Evolutionary conservation across 2,329 filamentous ascomycete species (phyloP), one percentile per base, ranked within the genome.

Genomic region (Fonsecaea pugnacius): DNA sequence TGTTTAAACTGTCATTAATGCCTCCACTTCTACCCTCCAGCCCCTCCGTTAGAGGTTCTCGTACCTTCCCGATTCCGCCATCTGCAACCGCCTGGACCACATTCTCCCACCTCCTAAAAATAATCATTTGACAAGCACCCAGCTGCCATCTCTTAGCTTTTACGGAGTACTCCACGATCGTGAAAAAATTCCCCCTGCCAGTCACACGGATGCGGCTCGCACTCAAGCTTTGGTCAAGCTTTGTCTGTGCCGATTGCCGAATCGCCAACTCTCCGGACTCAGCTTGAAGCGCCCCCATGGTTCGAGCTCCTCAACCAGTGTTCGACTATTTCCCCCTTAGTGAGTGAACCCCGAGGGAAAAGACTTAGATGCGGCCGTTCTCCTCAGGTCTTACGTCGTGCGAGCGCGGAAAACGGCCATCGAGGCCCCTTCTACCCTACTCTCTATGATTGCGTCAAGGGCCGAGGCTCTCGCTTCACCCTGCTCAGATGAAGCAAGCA

Each of bases 221-320:
- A 46, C 32, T 16, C 16, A 82, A 16, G 80, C 77, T 60, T 71
- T 33, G 80, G 79, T 65, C 75, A 76, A 54, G 84, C 74, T 63
- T 75, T 74, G n/a, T 82, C 70, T 43, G 71, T 74, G 63, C 58
- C 61, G 64, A 66, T 68, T 36, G 33, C 58, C 66, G 64, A 68
- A 35, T 58, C 50, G 18, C 4, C 21, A 8, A 24, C 14, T 63
- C 36, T 38, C 66, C 52, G 53, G 66, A 60, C 64, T 68, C 66
- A 66, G 61, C 46, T 54, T 68, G 66, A 68, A 61, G 66, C 66
- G 62, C 21, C 30, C 30, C 6, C 14, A 33, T 46, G 58, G 40
- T 58, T 57, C 30, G 59, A 21, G 83, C 74, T 3, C 72, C 70
- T 60, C 70, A 9, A 9, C 57, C 35, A 33, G 27, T 30, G 40